These are phyloP conservation scores for bread wheat (Triticum aestivum) DNA, from an alignment of 176 grass and related monocot species.

Conservation along the genomic window DNA sequence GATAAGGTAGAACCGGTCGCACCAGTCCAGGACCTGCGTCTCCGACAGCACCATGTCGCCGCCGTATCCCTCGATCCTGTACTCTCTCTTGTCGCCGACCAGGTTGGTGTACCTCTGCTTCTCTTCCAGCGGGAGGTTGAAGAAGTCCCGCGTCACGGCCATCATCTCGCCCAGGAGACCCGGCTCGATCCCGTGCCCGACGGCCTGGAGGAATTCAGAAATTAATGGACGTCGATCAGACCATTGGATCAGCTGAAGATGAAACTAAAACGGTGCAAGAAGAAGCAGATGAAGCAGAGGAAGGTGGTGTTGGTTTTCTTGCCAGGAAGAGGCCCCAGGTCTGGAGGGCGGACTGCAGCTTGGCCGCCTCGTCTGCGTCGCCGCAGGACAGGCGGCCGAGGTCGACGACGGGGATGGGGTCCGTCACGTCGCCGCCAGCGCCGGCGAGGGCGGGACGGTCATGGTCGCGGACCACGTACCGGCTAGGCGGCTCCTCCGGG, in stretches of 20 bases:
- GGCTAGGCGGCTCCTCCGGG: neutral
- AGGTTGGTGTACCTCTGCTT: slow-evolving; percentile 59
- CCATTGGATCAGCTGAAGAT: neutral
- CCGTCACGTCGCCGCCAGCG: neutral
- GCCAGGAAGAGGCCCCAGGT: slow-evolving; percentile 58
- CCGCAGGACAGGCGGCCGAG: neutral
- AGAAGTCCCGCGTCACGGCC: slow-evolving; percentile 19
- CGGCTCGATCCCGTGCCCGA: slow-evolving; percentile 41
- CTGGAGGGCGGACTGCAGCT: slow-evolving; percentile 24
- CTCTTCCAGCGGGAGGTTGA: slow-evolving; percentile 39
- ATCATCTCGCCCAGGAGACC: slow-evolving; percentile 28
- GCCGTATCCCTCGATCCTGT: slow-evolving; percentile 53
- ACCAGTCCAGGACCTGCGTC: slow-evolving; percentile 51
- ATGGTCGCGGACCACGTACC: slow-evolving; percentile 16
- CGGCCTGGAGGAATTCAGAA: slow-evolving; percentile 17
- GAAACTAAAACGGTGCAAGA: neutral
- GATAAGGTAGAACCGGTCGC: slow-evolving; percentile 40
- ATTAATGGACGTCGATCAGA: neutral
- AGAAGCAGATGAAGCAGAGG: neutral
- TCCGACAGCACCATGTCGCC: slow-evolving; percentile 33
- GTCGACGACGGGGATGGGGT: slow-evolving; percentile 34
- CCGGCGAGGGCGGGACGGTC: neutral
- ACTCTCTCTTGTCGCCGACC: slow-evolving; percentile 46
- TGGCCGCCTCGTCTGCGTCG: slow-evolving; percentile 15
- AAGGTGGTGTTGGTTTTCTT: neutral